Base-by-base conservation (phyloP, 768 basidiomycete species). In the Cystobasidium tubakii region DNA sequence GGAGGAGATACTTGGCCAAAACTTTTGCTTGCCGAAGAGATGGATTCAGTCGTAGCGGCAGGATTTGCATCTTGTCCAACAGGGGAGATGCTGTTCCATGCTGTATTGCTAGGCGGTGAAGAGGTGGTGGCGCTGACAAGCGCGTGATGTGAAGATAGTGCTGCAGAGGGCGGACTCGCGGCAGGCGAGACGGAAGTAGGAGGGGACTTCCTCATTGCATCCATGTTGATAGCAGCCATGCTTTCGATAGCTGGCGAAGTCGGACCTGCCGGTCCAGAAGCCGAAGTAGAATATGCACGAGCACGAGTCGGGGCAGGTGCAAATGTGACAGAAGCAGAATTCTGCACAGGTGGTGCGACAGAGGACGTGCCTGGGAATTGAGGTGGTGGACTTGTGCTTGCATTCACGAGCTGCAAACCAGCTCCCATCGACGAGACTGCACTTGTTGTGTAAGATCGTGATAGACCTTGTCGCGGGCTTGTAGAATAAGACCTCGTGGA, bases 261-360 rank as follows among this genome's bases (percentile, higher is more conserved):
- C 46, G 46, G 46, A 50, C 46, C 21, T 15, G 46, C n/a, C 21
- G 21, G 21, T 50, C 46, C 46, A 50, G 46, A 50, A 19, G 46
- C 46, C 3, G 46, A 50, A n/a, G 46, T 50, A 15, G 46, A 50
- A 50, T 50, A 50, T 50, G 46, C 46, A 50, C 46, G 46, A 50
- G n/a, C 46, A 50, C 46, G 46, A 50, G 46, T 50, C 4, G 57
- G 57, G 13, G 57, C 57, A 6, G 57, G 57, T 6, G 57, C 57
- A 60, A 60, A 60, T 4, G 57, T 60, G 23, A 60, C 57, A 60
- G 57, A 60, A 25, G 57, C 57, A 60, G 57, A 60, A 23, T 60
- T 60, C 57, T 60, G 57, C 9, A 60, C 57, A 6, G 57, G 57
- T 17, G 57, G 57, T 60, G 57, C 57, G 57, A 60, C 57, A 2